Percentiles rank a stretch among this genome's conserved stretches.
phyloP scores from a whole-genome alignment of 2,329 filamentous ascomycete species.

The Stenocarpella maydis region DNA sequence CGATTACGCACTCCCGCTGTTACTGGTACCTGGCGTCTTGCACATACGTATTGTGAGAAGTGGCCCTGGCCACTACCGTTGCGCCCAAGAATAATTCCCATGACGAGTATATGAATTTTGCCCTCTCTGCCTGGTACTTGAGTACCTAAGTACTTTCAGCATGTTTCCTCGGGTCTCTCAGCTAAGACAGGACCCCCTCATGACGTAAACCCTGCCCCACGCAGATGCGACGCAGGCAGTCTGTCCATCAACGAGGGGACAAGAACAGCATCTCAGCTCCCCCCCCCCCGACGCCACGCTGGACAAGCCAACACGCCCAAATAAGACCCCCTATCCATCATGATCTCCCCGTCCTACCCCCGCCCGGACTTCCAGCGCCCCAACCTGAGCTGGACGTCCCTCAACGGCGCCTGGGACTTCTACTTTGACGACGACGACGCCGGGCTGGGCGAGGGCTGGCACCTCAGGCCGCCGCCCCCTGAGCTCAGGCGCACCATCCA shows the following conservation, averaged over 20 bases:
- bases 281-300: neutral
- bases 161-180: neutral
- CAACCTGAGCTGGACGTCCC: slow-evolving; percentile 63
- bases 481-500: slow-evolving; percentile 62
- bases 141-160: no score
- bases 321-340: neutral
- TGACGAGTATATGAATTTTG: no score
- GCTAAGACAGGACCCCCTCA: neutral
- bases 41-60: no score
- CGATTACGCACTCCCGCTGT: no score
- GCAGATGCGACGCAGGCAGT: slow-evolving; percentile 13
- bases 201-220: slow-evolving; percentile 35
- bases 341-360: slow-evolving; percentile 55
- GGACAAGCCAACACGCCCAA: neutral
- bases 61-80: no score
- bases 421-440: slow-evolving; percentile 71
- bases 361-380: slow-evolving; percentile 70
- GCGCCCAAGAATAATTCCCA: no score
- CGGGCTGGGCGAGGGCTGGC: slow-evolving; percentile 63
- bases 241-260: slow-evolving; percentile 8
- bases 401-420: slow-evolving; percentile 71
- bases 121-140: no score
- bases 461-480: slow-evolving; percentile 57
- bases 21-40: no score
- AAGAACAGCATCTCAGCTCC: neutral